Evolutionary conservation across 83 land plant genomes (phyloP).

Genomic region (Picea abies): DNA sequence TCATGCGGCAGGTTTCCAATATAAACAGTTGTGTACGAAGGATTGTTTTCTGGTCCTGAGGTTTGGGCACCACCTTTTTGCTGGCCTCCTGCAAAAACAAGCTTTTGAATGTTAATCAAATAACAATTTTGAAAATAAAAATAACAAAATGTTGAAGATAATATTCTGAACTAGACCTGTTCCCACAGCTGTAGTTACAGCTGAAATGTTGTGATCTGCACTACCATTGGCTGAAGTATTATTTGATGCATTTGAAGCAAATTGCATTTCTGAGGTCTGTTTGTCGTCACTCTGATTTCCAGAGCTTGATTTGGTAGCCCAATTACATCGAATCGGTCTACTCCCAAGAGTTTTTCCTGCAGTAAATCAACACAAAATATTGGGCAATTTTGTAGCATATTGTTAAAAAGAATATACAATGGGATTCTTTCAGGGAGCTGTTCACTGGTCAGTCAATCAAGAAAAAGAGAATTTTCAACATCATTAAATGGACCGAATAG

Average conservation of each 20-base stretch:
- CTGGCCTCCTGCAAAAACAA: conserved; percentile 48
- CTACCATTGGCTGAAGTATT: conserved; percentile 31
- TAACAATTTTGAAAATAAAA: not conserved
- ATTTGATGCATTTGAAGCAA: conserved; percentile 27
- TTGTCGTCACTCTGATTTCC: conserved; percentile 54
- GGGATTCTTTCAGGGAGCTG: not conserved
- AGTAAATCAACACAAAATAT: not conserved
- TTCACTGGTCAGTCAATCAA: not conserved
- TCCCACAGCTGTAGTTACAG: not conserved
- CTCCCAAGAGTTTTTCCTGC: conserved; percentile 95
- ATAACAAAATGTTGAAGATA: not conserved
- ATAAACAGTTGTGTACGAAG: conserved; percentile 94
- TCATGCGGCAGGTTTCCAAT: conserved; percentile 98
- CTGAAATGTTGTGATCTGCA: not conserved
- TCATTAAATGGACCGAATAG: too few species aligned
- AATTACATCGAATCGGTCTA: conserved; percentile 94
- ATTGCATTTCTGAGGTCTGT: conserved; percentile 45
- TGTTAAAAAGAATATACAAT: not conserved
- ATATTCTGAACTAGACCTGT: not conserved
- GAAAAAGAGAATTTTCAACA: not conserved
- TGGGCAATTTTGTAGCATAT: not conserved
- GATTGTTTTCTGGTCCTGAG: conserved; percentile 79
- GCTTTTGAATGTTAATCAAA: not conserved
- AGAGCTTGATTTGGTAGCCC: conserved; percentile 92
- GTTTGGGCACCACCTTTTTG: conserved; percentile 39